Base-by-base conservation (phyloP, 257 asterid species). In the Euphrasia confusa region DNA sequence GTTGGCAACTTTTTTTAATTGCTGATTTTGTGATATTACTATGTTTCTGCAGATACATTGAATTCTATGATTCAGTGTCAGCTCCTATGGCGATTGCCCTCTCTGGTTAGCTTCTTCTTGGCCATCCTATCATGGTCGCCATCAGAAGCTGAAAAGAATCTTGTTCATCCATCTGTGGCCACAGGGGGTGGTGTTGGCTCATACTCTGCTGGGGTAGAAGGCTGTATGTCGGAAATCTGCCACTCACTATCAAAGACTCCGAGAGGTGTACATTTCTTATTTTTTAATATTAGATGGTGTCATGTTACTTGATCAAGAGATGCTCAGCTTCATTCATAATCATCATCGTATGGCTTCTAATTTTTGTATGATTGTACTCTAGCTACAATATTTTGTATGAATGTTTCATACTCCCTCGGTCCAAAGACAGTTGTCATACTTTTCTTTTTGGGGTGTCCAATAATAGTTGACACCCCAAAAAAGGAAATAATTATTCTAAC, bases 141-240 rank as follows among this genome's bases (percentile, higher is more conserved):
- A 12, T 86, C 91, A 17, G 95, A 86, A 74, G 95, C 95, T 48
- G 95, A 86, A 75, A 83, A 86, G 81, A 86, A 83, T 76, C 91
- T 83, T 64, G 82, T 83, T 72, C 91, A 77, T 74, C 71, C 95
- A 13, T 81, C 88, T 44, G 81, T 61, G 14, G 72, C 66, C 52
- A 47, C 79, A 4, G 85, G 81, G 4, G 80, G 72, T 33, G 75
- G 80, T 78, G 26, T 73, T 58, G 79, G 83, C 40, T 72, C 81
- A 58, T 74, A 74, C 61, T 71, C 86, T 4, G 93, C 77, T 42
- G 78, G 52, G 94, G 81, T 52, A 74, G 90, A 76, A 74, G 71
- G 78, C 69, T 85, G 60, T 85, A 85, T 74, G 88, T 85, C 67
- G 90, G 88, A 55, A 85, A 85, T 69, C 72, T 85, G 42, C 90